phyloP scores from a whole-genome alignment of 352 stramenopile genomes.

The Phytopythium delawarense region DNA sequence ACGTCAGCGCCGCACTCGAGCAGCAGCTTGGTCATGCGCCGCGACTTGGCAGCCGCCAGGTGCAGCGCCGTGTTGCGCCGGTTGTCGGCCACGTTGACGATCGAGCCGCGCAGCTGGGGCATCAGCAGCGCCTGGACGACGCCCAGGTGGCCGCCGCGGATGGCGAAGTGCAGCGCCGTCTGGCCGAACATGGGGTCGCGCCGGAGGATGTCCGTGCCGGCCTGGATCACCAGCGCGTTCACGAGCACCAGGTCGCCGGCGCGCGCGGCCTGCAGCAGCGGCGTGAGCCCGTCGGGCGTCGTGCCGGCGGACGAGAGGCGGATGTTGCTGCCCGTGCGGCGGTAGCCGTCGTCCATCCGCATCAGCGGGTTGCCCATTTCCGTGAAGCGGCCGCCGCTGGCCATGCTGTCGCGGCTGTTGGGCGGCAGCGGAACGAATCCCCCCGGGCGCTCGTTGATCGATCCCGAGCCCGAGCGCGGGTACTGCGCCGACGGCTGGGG shows the following conservation, averaged over 20 bases:
- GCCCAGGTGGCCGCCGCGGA: constrained; percentile 56
- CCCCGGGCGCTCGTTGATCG: background rate
- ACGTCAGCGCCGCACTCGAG: constrained; percentile 51
- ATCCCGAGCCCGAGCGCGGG: background rate
- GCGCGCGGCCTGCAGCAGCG: constrained; percentile 55
- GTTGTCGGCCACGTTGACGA: constrained; percentile 70
- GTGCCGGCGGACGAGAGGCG: constrained; percentile 9
- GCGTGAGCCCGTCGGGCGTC: constrained; percentile 56
- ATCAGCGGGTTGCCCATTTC: constrained; percentile 70
- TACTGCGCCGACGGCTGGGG: constrained; percentile 9
- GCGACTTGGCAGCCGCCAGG: constrained; percentile 54
- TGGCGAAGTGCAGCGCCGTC: constrained; percentile 67
- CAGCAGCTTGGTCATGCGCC: constrained; percentile 58
- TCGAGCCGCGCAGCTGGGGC: constrained; percentile 53
- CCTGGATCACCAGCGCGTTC: constrained; percentile 67
- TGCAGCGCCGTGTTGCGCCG: constrained; percentile 60
- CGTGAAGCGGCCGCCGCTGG: constrained; percentile 24
- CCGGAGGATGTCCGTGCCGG: constrained; percentile 61
- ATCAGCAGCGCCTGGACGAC: constrained; percentile 67
- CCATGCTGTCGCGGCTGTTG: constrained; percentile 7
- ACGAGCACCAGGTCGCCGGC: constrained; percentile 60
- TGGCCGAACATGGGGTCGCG: constrained; percentile 64
- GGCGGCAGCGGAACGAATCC: background rate
- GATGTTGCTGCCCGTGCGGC: constrained; percentile 31
- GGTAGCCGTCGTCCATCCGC: constrained; percentile 69